A percentile compares a stretch with the other conserved stretches of the same genome.
These are phyloP conservation scores for Xerocomellus dryophilus DNA, from an alignment of 768 basidiomycete species.

Conservation along the genomic window DNA sequence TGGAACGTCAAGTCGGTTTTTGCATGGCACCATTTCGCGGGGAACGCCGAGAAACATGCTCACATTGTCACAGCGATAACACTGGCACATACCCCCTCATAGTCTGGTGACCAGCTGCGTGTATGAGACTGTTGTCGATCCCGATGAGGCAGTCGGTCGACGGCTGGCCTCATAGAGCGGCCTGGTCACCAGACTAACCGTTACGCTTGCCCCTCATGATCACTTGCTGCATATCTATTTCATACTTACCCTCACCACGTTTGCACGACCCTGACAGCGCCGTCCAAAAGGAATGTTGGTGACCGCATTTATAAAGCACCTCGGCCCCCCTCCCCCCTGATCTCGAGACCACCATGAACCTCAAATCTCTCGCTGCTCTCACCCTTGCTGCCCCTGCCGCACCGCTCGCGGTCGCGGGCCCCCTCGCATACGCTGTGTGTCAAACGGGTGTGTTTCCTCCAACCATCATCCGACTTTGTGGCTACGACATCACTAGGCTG, in stretches of 20 bases:
- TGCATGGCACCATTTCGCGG: background rate
- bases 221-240: conserved; percentile 1
- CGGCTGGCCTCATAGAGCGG: no score
- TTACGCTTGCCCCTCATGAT: background rate
- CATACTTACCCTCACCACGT: background rate
- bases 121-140: no score
- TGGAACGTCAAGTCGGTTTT: background rate
- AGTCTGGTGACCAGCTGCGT: no score
- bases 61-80: no score
- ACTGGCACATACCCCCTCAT: no score
- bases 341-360: conserved; percentile 18
- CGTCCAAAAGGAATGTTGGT: background rate
- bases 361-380: conserved; percentile 20
- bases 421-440: conserved; percentile 19
- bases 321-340: no score
- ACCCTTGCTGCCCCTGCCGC: conserved; percentile 14
- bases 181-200: no score
- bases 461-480: background rate
- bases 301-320: conserved; percentile 1
- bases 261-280: background rate
- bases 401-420: conserved; percentile 17
- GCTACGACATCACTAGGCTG: conserved; percentile 18
- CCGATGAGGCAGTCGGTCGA: no score
- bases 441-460: conserved; percentile 20
- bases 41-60: no score